Percentiles rank a stretch among this genome's conserved stretches.
Evolutionary conservation across 1,284 basidiomycete genomes (phyloP).

Genomic region (Sutorius eximius): DNA sequence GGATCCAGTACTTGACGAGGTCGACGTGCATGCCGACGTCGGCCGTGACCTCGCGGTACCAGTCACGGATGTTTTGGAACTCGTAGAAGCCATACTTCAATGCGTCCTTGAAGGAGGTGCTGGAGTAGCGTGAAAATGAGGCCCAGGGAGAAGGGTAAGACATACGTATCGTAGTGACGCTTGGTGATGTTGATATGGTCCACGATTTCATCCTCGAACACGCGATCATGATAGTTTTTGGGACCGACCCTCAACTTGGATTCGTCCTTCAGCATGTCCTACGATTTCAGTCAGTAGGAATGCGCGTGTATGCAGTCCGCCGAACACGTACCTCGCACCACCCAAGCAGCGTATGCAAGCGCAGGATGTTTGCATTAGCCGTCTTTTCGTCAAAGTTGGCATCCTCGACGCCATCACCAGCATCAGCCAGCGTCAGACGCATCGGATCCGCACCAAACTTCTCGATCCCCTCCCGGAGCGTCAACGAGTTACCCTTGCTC

Average conservation of each 20-base stretch:
- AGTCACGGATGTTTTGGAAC: slow-evolving; percentile 88
- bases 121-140: slow-evolving; percentile 42
- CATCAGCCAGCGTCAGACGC: slow-evolving; percentile 91
- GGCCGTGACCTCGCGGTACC: slow-evolving; percentile 93
- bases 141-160: slow-evolving; percentile 11
- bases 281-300: slow-evolving; percentile 9
- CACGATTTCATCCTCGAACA: slow-evolving; percentile 93
- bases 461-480: slow-evolving; percentile 71
- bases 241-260: slow-evolving; percentile 72
- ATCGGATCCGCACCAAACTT: slow-evolving; percentile 96
- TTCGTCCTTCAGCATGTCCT: slow-evolving; percentile 78
- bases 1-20: slow-evolving; percentile 79
- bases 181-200: slow-evolving; percentile 81
- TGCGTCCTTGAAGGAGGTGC: slow-evolving; percentile 94
- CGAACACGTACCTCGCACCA: slow-evolving; percentile 81
- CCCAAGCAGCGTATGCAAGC: slow-evolving; percentile 86
- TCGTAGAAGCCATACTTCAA: slow-evolving; percentile 97
- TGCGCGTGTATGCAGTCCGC: no score
- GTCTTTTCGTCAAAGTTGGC: slow-evolving; percentile 99
- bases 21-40: slow-evolving; percentile 91
- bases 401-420: slow-evolving; percentile 97
- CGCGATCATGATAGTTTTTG: slow-evolving; percentile 75
- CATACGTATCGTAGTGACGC: slow-evolving; percentile 77
- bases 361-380: slow-evolving; percentile 95
- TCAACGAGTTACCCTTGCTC: slow-evolving; percentile 90